Base-by-base conservation (phyloP, 2,329 filamentous ascomycete genomes). In the Aspergillus sp. region DNA sequence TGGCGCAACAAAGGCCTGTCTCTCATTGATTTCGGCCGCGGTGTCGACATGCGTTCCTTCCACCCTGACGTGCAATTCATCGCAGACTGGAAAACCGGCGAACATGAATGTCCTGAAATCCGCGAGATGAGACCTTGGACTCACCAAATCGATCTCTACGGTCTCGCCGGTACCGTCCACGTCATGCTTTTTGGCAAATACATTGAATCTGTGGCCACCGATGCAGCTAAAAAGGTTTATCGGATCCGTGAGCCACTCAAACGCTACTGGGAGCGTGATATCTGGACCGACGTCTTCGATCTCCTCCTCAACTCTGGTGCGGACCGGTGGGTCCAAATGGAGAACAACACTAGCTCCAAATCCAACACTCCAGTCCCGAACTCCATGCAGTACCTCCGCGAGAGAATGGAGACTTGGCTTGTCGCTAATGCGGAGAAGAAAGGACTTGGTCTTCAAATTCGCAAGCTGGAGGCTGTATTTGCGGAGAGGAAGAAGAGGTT, bases 71-170 rank as follows among this genome's bases (percentile, higher is more conserved):
- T 93, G 11, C 87, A 88, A 64, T 99, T 99, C 79, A 86, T 98
- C 58, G 95, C 93, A 0, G 95, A 99, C 76, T 99, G 95, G 95
- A 90, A 95, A 74, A 92, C 91, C 0, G 85, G 85, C 15, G 83
- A 89, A 22, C 88, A 91, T 52, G 95, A 99, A 75, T 99, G 95
- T 74, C 89, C 90, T 17, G 95, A 99, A 80, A 96, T 98, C 85
- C 89, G 93, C 47, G 93, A 99, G 76, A 85, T 91, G 56, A 84
- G 93, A 1, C 92, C 93, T 0, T 99, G 95, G 95, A 98, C 93
- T 1, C 97, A 92, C 80, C 95, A 99, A 73, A 91, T 97, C 64
- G 95, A 99, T 78, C 96, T 98, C 68, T 91, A 96, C 73, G 95
- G 95, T 12, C 82, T 97, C 0, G 95, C 95, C 0, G 92, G 91